Percentiles rank a stretch among this genome's conserved stretches.
phyloP scores from a whole-genome alignment of 1,139 yeast genomes.

The Ashbya aceris region DNA sequence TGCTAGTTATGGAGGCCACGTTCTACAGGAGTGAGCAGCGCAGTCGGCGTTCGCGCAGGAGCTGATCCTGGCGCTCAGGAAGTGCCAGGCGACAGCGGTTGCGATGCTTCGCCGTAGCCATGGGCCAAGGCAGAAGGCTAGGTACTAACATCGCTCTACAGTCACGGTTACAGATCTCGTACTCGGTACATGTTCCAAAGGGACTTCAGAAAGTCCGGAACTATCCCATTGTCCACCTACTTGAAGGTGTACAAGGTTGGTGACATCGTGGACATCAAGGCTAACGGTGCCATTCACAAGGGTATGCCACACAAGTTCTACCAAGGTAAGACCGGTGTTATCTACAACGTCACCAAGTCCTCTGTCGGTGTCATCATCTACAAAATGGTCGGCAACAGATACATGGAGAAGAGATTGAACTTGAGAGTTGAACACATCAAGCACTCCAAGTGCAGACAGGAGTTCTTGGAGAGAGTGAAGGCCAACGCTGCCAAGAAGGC shows the following conservation, averaged over 20 bases:
- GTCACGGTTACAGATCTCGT: conserved; percentile 99
- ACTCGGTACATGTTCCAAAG: conserved; percentile 99
- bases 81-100: no score
- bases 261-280: conserved; percentile 98
- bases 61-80: no score
- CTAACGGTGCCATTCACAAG: conserved; percentile 98
- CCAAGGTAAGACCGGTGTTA: conserved; percentile 99
- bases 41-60: no score
- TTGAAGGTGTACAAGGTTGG: conserved; percentile 97
- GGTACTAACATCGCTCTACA: conserved; percentile 23
- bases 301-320: conserved; percentile 99
- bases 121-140: no score
- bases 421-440: conserved; percentile 97
- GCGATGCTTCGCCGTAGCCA: no score
- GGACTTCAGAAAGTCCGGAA: conserved; percentile 98
- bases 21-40: no score
- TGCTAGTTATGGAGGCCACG: conserved; percentile 1
- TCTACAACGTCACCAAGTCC: conserved; percentile 96
- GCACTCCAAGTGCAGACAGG: conserved; percentile 99
- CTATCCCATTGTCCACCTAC: conserved; percentile 91
- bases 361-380: conserved; percentile 96
- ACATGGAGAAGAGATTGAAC: conserved; percentile 97
- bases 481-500: conserved; percentile 85
- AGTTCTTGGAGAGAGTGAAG: conserved; percentile 97
- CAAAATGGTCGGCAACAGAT: conserved; percentile 99